Conservation (phyloP, 352 stramenopile species). For the Phytophthora hibernalis region DNA sequence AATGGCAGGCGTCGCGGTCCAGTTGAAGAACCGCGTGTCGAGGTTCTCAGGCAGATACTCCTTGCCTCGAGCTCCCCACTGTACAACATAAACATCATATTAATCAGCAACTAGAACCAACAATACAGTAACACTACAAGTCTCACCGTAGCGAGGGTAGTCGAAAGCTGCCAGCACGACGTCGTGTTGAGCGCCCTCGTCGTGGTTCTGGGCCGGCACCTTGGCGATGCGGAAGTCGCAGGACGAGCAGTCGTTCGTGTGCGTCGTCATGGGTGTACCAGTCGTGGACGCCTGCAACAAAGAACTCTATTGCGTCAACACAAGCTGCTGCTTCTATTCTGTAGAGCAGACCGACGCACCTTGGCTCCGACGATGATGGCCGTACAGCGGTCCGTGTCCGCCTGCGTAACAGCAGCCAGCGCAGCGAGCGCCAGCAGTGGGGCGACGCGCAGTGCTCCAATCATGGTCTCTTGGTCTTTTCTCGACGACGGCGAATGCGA, state of each 20-base stretch:
- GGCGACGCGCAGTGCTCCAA: background rate
- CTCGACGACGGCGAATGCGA: background rate
- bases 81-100: background rate
- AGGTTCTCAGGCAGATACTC: slow-evolving; percentile 71
- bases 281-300: slow-evolving; percentile 62
- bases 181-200: slow-evolving; percentile 51
- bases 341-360: slow-evolving; percentile 30
- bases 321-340: background rate
- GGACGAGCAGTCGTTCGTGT: slow-evolving; percentile 85
- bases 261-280: slow-evolving; percentile 77
- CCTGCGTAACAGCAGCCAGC: slow-evolving; percentile 18
- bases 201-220: slow-evolving; percentile 65
- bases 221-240: slow-evolving; percentile 88
- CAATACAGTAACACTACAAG: background rate
- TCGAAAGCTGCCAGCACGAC: slow-evolving; percentile 63
- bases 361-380: slow-evolving; percentile 83
- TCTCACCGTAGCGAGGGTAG: slow-evolving; percentile 80
- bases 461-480: slow-evolving; percentile 19
- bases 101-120: no score
- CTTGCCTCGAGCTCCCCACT: slow-evolving; percentile 63
- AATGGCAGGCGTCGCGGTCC: slow-evolving; percentile 63
- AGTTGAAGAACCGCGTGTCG: slow-evolving; percentile 76
- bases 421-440: slow-evolving; percentile 31
- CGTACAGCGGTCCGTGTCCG: slow-evolving; percentile 71
- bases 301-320: slow-evolving; percentile 18